Conservation (phyloP, 2,329 filamentous ascomycete species). For the Arthrobotrys megalospora region DNA sequence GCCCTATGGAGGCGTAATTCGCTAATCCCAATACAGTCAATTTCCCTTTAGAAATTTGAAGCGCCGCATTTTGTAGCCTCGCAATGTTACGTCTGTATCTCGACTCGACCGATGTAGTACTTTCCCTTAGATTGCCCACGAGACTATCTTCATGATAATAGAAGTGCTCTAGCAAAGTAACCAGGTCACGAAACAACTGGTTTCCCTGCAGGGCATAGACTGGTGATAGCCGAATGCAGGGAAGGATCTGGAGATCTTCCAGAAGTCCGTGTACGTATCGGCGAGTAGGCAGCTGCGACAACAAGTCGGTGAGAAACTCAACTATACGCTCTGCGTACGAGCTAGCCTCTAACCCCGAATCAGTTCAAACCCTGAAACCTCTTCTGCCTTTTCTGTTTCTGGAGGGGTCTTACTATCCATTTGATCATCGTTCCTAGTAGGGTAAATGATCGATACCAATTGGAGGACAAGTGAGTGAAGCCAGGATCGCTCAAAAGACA, state of each 20-base stretch:
- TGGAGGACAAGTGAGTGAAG: constrained; percentile 87
- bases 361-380: constrained; percentile 69
- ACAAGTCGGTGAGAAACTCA: constrained; percentile 89
- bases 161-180: constrained; percentile 86
- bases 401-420: constrained; percentile 50
- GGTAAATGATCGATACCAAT: constrained; percentile 82
- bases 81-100: constrained; percentile 77
- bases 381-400: neutral
- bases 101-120: constrained; percentile 82
- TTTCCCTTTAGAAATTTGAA: constrained; percentile 60
- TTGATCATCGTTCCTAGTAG: constrained; percentile 64
- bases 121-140: neutral
- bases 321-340: constrained; percentile 93
- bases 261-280: constrained; percentile 92
- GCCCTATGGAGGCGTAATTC: constrained; percentile 90
- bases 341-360: constrained; percentile 73
- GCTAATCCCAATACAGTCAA: constrained; percentile 91
- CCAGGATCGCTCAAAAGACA: constrained; percentile 95
- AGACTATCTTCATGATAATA: constrained; percentile 75
- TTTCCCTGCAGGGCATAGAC: constrained; percentile 82
- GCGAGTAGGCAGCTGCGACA: constrained; percentile 93
- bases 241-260: constrained; percentile 85
- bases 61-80: constrained; percentile 75
- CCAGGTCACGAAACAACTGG: constrained; percentile 83
- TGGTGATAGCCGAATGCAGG: constrained; percentile 83